Evolutionary conservation across 148 eudicot species (phyloP), one percentile per base, ranked within the genome.

Genomic region (Rhododendron kiyosumense): DNA sequence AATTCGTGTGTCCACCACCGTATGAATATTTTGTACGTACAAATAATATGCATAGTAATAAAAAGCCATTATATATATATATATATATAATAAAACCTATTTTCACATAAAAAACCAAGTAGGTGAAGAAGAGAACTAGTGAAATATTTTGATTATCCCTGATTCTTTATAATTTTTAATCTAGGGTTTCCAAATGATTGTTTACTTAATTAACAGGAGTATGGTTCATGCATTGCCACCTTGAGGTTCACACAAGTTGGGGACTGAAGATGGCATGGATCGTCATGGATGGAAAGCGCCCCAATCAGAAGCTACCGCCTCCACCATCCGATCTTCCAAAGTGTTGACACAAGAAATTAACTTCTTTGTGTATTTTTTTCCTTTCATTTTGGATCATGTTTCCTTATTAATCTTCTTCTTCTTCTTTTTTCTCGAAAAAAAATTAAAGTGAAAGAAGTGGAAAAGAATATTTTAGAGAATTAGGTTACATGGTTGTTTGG

Each of bases 241-340:
- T 90, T 34, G 91, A 90, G 41, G 87, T 86, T 5, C 91, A 90
- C 59, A 90, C 91, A 13, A 90, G 90, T 78, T 90, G 91, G 91
- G 91, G 91, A 5, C 63, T 90, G 87, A 88, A 90, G 78, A 90
- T 90, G 91, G 91, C 88, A 7, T 90, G 91, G 91, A 85, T 90
- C 48, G 90, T 90, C 36, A 78, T 90, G 54, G 91, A 90, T 38
- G 91, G 91, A 82, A 88, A 86, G 67, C 90, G 85, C 79, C 86
- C 90, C 8, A 81, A 90, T 61, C 91, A 90, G 17, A 90, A 90
- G 85, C 87, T 90, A 6, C 90, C 67, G 57, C 91, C 90, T 14
- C 91, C 91, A 18, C 90, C 91, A 0, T 80, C 91, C 1, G 90
- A 90, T 90, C 91, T 90, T 32, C 91, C 91, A 20, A 86, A 90